These are phyloP conservation scores for Rhizopus arrhizus DNA, from an alignment of 371 early-diverging fungal genomes.

Conservation along the genomic window DNA sequence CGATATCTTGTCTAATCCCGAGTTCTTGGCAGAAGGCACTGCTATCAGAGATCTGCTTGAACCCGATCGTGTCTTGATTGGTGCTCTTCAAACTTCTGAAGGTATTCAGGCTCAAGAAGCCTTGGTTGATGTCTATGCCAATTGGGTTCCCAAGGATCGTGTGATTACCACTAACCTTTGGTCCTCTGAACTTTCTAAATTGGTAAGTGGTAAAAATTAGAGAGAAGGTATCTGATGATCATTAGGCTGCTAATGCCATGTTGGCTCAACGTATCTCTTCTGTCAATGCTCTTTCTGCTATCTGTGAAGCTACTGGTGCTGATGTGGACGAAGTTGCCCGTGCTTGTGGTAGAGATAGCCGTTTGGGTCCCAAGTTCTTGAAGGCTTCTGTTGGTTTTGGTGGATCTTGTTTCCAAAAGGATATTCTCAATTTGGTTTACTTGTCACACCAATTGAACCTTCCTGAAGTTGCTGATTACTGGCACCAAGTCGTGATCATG, in stretches of 20 bases:
- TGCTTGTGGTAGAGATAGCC: slow-evolving; percentile 86
- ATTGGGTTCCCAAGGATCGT: slow-evolving; percentile 83
- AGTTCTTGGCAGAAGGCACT: slow-evolving; percentile 96
- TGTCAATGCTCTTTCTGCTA: slow-evolving; percentile 89
- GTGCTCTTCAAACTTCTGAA: slow-evolving; percentile 77
- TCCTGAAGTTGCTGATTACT: slow-evolving; percentile 93
- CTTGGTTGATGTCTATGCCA: slow-evolving; percentile 76
- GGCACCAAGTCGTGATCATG: slow-evolving; percentile 88
- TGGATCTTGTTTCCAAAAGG: slow-evolving; percentile 96
- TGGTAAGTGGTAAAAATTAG: slow-evolving; percentile 52
- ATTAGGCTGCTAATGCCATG: slow-evolving; percentile 90
- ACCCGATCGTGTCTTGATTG: slow-evolving; percentile 95
- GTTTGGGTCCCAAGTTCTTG: slow-evolving; percentile 91
- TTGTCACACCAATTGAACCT: slow-evolving; percentile 81
- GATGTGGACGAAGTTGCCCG: slow-evolving; percentile 95
- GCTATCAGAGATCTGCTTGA: slow-evolving; percentile 82
- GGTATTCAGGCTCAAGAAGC: slow-evolving; percentile 78
- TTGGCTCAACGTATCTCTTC: slow-evolving; percentile 95
- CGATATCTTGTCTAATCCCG: slow-evolving; percentile 93
- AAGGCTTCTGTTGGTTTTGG: slow-evolving; percentile 95
- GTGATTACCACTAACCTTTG: slow-evolving; percentile 93
- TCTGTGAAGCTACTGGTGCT: slow-evolving; percentile 94
- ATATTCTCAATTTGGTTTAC: slow-evolving; percentile 91
- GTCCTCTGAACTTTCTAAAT: slow-evolving; percentile 93
- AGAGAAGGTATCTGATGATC: neutral